These are phyloP conservation scores for Lachnellula hyalina DNA, from an alignment of 2,329 filamentous ascomycete species.

Conservation along the genomic window DNA sequence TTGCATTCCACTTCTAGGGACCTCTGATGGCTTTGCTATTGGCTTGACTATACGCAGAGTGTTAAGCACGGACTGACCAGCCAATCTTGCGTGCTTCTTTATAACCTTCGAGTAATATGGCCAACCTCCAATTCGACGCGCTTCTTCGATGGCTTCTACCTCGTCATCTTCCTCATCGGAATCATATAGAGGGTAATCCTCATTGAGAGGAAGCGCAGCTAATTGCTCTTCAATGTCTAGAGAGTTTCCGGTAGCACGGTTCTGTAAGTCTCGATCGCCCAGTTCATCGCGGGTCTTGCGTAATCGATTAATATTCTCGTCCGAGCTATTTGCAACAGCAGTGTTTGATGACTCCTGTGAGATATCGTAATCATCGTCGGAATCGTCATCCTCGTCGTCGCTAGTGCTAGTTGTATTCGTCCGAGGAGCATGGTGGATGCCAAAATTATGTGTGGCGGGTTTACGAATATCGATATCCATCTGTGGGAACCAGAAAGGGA, in stretches of 20 bases:
- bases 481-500: conserved; percentile 97
- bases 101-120: conserved; percentile 63
- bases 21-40: conserved; percentile 18
- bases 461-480: conserved; percentile 98
- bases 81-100: conserved; percentile 31
- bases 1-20: conserved; percentile 52
- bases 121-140: conserved; percentile 69
- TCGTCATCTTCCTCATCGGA: conserved; percentile 79
- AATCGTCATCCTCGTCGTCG: conserved; percentile 68
- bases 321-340: conserved; percentile 12
- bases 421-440: conserved; percentile 74
- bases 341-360: conserved; percentile 30
- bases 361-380: conserved; percentile 65
- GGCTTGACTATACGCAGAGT: conserved; percentile 15
- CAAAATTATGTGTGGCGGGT: conserved; percentile 80
- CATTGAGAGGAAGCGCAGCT: conserved; percentile 49
- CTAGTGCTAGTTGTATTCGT: conserved; percentile 73
- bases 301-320: conserved; percentile 18
- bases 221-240: conserved; percentile 83
- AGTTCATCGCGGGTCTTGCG: conserved; percentile 14
- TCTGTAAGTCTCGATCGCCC: conserved; percentile 23
- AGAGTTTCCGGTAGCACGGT: conserved; percentile 33
- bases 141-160: conserved; percentile 70
- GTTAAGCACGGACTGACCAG: conserved; percentile 13
- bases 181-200: conserved; percentile 85